A percentile compares a stretch with the other conserved stretches of the same genome.
Conservation (phyloP, 805 yeast species). For the Metschnikowia continentalis region DNA sequence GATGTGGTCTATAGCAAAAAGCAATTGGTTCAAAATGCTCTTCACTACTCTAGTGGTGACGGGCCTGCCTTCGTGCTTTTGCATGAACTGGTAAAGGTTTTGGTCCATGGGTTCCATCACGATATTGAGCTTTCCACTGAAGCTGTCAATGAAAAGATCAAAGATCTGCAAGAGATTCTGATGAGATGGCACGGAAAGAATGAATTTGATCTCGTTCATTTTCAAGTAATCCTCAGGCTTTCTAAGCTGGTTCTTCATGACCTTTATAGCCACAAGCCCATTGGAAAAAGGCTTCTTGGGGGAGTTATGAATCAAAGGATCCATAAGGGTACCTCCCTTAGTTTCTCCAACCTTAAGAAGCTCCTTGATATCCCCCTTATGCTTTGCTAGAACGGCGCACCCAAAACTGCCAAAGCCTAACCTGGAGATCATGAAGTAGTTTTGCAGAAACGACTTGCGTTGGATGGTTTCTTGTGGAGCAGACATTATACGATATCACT, state of each 20-base stretch:
- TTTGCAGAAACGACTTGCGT: constrained; percentile 16
- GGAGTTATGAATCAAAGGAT: constrained; percentile 28
- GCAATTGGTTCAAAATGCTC: constrained; percentile 65
- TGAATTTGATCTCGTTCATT: constrained; percentile 66
- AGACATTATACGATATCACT: background rate
- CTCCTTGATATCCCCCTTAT: constrained; percentile 22
- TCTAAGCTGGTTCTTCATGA: constrained; percentile 50
- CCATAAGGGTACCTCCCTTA: constrained; percentile 48
- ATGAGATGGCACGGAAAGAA: constrained; percentile 66
- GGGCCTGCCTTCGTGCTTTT: constrained; percentile 47
- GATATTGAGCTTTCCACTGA: constrained; percentile 60
- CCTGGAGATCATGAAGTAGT: constrained; percentile 47
- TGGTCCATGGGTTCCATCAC: constrained; percentile 88
- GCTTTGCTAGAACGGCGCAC: constrained; percentile 59
- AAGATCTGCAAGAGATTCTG: constrained; percentile 66
- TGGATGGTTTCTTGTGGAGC: background rate
- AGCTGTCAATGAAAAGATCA: constrained; percentile 74
- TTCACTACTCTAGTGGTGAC: constrained; percentile 59
- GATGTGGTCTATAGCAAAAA: constrained; percentile 78
- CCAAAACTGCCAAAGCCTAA: constrained; percentile 81
- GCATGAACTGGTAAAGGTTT: constrained; percentile 74
- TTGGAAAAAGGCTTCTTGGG: constrained; percentile 17
- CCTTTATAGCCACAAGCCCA: constrained; percentile 71
- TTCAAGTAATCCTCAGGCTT: constrained; percentile 24
- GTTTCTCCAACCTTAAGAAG: constrained; percentile 16